These are phyloP conservation scores for Aspergillus clavatus DNA, from an alignment of 2,329 filamentous ascomycete genomes.

Conservation along the genomic window DNA sequence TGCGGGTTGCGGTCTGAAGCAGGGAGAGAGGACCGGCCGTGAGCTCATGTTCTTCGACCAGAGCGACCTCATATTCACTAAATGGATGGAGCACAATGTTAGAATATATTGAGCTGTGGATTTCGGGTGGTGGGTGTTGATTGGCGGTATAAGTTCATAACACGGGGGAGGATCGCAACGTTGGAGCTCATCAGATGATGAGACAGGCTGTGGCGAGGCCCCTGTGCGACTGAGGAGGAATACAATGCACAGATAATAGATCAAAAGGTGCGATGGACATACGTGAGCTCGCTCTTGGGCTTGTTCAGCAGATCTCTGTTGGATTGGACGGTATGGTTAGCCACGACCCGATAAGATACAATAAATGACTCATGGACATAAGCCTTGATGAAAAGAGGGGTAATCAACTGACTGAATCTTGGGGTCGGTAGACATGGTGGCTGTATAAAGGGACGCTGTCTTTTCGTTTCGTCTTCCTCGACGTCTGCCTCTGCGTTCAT, in stretches of 20 bases:
- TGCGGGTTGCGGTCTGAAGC: constrained; percentile 91
- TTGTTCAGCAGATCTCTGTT: constrained; percentile 81
- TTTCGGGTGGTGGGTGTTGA: constrained; percentile 10
- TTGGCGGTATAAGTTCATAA: background rate
- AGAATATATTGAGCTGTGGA: constrained; percentile 17
- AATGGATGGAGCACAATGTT: constrained; percentile 14
- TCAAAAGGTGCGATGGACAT: constrained; percentile 39
- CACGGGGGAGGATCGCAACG: background rate
- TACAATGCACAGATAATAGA: constrained; percentile 10
- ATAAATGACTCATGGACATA: constrained; percentile 20
- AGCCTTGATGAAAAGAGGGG: constrained; percentile 12
- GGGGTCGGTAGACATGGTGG: constrained; percentile 56
- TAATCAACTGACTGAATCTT: constrained; percentile 63
- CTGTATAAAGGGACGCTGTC: constrained; percentile 24
- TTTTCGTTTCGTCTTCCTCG: constrained; percentile 4
- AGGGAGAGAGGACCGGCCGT: constrained; percentile 81
- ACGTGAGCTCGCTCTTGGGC: constrained; percentile 87
- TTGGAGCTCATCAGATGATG: constrained; percentile 6
- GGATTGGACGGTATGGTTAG: constrained; percentile 26
- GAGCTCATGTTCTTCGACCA: constrained; percentile 75
- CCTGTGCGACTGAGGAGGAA: background rate
- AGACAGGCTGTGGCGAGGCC: background rate
- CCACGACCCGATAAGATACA: constrained; percentile 6
- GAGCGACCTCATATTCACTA: constrained; percentile 86
- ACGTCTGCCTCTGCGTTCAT: background rate